Evolutionary conservation across 148 eudicot species (phyloP).

Genomic region (Tetragonia tetragonoides): DNA sequence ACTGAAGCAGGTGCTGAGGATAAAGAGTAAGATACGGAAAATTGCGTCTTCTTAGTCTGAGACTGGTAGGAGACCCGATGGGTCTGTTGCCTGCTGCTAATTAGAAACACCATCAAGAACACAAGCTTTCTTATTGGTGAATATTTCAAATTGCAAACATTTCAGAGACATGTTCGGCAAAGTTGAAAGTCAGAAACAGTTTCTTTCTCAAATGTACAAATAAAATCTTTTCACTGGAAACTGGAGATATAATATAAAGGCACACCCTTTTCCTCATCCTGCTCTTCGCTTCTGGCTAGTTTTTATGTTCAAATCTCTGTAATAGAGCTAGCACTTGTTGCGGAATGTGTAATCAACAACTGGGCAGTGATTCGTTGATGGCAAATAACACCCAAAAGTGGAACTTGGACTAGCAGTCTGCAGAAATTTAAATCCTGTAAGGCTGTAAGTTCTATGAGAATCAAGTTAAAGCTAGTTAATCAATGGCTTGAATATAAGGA

Average conservation of each 20-base stretch:
- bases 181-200: background rate
- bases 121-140: background rate
- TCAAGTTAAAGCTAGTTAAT: background rate
- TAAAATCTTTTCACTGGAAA: background rate
- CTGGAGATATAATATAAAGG: background rate
- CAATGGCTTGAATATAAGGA: background rate
- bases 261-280: background rate
- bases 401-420: background rate
- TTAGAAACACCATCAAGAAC: background rate
- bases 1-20: constrained; percentile 1
- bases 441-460: background rate
- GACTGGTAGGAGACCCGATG: background rate
- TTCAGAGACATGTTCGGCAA: background rate
- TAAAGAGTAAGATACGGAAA: background rate
- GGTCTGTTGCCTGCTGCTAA: background rate
- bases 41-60: background rate
- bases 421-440: background rate
- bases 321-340: background rate
- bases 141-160: background rate
- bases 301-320: background rate
- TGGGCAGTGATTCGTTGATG: background rate
- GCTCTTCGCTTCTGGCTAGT: background rate
- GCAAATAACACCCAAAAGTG: background rate
- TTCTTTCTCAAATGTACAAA: background rate
- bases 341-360: background rate